These are phyloP conservation scores for Vitis hybrid DNA, from an alignment of 177 flowering plant genomes.

Conservation along the genomic window DNA sequence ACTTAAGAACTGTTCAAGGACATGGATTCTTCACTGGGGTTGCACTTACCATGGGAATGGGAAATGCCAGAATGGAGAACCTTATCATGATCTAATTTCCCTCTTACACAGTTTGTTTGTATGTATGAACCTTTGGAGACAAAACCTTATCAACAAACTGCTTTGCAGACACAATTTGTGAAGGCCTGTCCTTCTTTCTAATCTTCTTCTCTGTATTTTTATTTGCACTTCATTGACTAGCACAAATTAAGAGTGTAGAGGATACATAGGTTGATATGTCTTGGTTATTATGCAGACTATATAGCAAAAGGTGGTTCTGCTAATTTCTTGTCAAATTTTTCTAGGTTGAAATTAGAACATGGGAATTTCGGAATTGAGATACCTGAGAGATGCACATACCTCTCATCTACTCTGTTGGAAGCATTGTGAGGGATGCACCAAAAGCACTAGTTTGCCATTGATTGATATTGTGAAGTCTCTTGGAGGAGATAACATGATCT, in stretches of 20 bases:
- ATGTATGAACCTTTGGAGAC: constrained; percentile 24
- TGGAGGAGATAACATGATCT: constrained; percentile 29
- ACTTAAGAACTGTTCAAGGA: constrained; percentile 34
- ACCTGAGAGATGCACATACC: constrained; percentile 22
- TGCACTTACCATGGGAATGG: constrained; percentile 34
- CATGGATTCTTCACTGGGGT: constrained; percentile 50
- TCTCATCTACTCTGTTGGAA: constrained; percentile 27
- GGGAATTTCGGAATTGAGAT: constrained; percentile 42
- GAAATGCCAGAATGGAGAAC: constrained; percentile 15
- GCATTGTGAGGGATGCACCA: not conserved
- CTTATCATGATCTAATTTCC: too few relatives aligned
- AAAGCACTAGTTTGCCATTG: constrained; percentile 18
- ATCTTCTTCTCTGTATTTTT: not conserved
- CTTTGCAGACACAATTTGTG: constrained; percentile 41
- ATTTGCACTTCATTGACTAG: not conserved
- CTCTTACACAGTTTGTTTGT: too few relatives aligned
- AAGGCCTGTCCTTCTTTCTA: constrained; percentile 28
- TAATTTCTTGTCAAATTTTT: not conserved
- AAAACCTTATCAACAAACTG: constrained; percentile 23
- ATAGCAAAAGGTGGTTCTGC: not conserved
- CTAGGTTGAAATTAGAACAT: constrained; percentile 37
- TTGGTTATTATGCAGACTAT: not conserved
- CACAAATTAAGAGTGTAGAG: too few relatives aligned
- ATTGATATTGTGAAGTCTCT: constrained; percentile 19
- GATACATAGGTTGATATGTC: constrained; percentile 18